Evolutionary conservation across 176 grass and related monocot genomes (phyloP), one percentile per base, ranked within the genome.

Genomic region (Typha latifolia): DNA sequence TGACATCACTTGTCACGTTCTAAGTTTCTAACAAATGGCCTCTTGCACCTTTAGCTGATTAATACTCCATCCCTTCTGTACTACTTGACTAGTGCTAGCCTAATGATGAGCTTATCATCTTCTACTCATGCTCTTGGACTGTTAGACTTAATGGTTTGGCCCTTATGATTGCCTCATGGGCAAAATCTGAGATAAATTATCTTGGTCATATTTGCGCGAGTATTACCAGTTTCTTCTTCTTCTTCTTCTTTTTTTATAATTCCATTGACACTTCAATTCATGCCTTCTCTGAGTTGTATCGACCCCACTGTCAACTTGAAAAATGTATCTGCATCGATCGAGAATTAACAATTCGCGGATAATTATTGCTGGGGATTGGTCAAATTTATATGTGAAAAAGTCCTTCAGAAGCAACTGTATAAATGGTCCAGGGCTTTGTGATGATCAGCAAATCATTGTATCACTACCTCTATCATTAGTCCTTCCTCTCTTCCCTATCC

Each of bases 1-100:
- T 64, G 69, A 52, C 85, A 93, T 69, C 26, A 88, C 85, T 77
- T 72, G 66, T 68, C 85, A 93, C 90, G 85, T 82, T 74, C 79
- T n/a, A n/a, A n/a, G n/a, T n/a, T n/a, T n/a, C n/a, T 82, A 72
- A 62, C 62, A 32, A 62, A 47, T 12, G 71, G 70, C 72, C 70
- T 63, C 69, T 73, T 86, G 69, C 65, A 61, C 78, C 66, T 69
- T 61, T 49, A 62, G 72, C 62, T 62, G 32, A 69, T 75, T 62
- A 74, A 72, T 32, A 77, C 73, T 82, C 3, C 34, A 52, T 3
- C 23, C 52, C 51, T 66, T 78, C 66, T 8, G 4, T 49, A 80
- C 47, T 50, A 32, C 27, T 43, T 66, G 12, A 12, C 27, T 14
- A 31, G 12, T 43, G 24, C 27, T 34, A 31, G 5, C 66, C 66